phyloP scores from a whole-genome alignment of 805 yeast species.

The Ogataea pini region DNA sequence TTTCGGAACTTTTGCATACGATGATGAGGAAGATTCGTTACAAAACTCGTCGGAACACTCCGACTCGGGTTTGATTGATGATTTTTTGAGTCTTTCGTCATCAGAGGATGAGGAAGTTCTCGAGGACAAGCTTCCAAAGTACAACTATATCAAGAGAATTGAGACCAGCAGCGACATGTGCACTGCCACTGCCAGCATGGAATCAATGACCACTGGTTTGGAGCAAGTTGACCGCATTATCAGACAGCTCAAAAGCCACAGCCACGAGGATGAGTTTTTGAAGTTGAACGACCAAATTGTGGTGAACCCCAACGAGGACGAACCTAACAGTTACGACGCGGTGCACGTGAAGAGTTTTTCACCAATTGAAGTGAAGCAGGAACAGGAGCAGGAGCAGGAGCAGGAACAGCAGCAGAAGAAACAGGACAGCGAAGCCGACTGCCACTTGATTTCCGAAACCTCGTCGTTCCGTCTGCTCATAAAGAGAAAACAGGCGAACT shows the following conservation, averaged over 20 bases:
- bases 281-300: conserved; percentile 19
- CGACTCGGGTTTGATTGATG: conserved; percentile 20
- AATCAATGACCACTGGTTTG: conserved; percentile 29
- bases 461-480: conserved; percentile 26
- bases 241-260: conserved; percentile 22
- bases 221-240: conserved; percentile 35
- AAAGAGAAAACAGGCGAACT: conserved; percentile 12
- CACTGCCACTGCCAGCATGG: conserved; percentile 10
- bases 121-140: conserved; percentile 18
- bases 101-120: conserved; percentile 28
- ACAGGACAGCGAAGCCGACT: conserved; percentile 9
- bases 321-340: not conserved
- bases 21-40: conserved; percentile 10
- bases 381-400: conserved; percentile 2
- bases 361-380: conserved; percentile 7
- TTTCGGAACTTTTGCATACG: conserved; percentile 9
- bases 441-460: conserved; percentile 29
- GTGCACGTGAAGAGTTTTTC: conserved; percentile 10
- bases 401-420: conserved; percentile 3
- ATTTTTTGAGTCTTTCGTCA: conserved; percentile 26
- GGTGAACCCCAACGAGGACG: conserved; percentile 10
- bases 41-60: conserved; percentile 6
- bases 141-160: conserved; percentile 15
- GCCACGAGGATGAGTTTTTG: conserved; percentile 21
- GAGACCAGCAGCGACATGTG: conserved; percentile 8